Percentiles rank a stretch among this genome's conserved stretches.
These are phyloP conservation scores for Kodamaea laetipori DNA, from an alignment of 805 yeast genomes.

Conservation along the genomic window DNA sequence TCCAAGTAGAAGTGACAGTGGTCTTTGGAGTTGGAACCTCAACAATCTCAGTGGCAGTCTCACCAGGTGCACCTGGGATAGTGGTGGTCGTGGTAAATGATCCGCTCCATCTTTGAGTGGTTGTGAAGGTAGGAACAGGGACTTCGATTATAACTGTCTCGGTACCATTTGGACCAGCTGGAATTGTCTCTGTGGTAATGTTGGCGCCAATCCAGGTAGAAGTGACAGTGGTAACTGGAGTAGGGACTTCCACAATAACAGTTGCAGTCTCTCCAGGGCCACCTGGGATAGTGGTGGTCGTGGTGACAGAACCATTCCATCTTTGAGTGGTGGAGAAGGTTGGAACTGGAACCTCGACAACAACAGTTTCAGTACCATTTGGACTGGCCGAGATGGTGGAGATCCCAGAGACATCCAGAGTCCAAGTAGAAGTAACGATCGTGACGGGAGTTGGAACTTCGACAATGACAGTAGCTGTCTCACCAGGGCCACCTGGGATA, in stretches of 20 bases:
- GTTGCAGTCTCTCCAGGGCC: constrained; percentile 16
- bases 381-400: constrained; percentile 11
- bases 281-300: constrained; percentile 9
- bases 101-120: constrained; percentile 4
- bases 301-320: constrained; percentile 9
- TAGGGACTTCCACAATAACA: constrained; percentile 17
- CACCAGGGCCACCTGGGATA: constrained; percentile 11
- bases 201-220: constrained; percentile 1
- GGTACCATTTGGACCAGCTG: constrained; percentile 9
- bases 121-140: constrained; percentile 16
- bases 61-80: constrained; percentile 6
- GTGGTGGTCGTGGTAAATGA: background rate
- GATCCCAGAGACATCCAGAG: constrained; percentile 15
- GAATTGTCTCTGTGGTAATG: constrained; percentile 1
- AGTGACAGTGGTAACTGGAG: constrained; percentile 7
- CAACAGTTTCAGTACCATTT: constrained; percentile 13
- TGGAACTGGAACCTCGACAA: constrained; percentile 17
- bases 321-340: constrained; percentile 1
- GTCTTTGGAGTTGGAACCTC: constrained; percentile 17
- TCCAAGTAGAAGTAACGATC: constrained; percentile 12
- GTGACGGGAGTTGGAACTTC: constrained; percentile 17
- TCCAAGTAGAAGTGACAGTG: constrained; percentile 13
- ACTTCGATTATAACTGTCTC: constrained; percentile 15
- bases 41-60: constrained; percentile 10
- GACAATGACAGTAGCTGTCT: constrained; percentile 18